Evolutionary conservation across 805 yeast genomes (phyloP).

Genomic region (Candida incommunis): DNA sequence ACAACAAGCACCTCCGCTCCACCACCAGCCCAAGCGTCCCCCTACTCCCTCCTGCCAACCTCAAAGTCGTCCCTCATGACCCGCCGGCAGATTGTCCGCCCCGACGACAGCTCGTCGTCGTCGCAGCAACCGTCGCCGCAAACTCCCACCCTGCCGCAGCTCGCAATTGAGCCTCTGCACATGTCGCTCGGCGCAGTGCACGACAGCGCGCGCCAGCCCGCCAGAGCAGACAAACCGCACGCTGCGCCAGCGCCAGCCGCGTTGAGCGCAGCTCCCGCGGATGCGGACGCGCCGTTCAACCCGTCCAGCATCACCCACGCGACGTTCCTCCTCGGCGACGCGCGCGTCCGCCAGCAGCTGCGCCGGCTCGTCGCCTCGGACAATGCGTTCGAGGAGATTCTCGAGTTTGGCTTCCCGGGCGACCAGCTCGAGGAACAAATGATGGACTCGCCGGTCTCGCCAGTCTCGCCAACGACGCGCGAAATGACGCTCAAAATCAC

Average conservation of each 20-base stretch:
- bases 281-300: background rate
- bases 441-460: background rate
- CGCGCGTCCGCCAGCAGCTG: conserved; percentile 9
- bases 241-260: background rate
- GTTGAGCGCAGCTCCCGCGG: background rate
- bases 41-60: background rate
- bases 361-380: conserved; percentile 8
- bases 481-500: conserved; percentile 16
- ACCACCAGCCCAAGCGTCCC: background rate
- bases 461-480: conserved; percentile 6
- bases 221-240: background rate
- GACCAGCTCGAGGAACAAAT: conserved; percentile 2
- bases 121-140: background rate
- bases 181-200: background rate
- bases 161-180: conserved; percentile 1
- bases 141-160: background rate
- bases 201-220: background rate
- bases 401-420: conserved; percentile 15
- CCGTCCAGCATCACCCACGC: conserved; percentile 5
- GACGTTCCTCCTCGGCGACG: conserved; percentile 9
- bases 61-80: background rate
- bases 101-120: background rate
- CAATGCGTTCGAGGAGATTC: conserved; percentile 12
- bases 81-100: background rate
- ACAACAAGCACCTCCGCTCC: background rate